Percentiles rank a stretch among this genome's conserved stretches.
Conservation (phyloP, 176 grass and related monocot genomes). For the Cenchrus fungigraminus region DNA sequence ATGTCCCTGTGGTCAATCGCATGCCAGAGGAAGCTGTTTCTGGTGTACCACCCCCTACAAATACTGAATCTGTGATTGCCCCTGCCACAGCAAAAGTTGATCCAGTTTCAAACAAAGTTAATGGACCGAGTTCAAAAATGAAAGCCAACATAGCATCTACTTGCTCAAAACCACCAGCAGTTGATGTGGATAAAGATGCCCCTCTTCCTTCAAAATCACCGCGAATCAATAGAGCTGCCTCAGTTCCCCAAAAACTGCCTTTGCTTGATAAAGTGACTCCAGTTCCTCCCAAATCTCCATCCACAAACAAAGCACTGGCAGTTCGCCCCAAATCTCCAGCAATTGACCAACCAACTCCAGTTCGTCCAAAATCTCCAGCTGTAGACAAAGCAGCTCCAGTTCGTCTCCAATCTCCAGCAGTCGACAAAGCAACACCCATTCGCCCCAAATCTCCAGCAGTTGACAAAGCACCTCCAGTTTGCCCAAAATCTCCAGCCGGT, state of each 20-base stretch:
- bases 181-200: conserved; percentile 46
- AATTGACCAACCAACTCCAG: conserved; percentile 23
- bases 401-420: conserved; percentile 8
- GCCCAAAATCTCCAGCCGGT: conserved; percentile 24
- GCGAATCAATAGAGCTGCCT: conserved; percentile 19
- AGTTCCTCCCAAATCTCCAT: conserved; percentile 14
- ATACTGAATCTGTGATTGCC: conserved; percentile 33
- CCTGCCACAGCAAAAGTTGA: conserved; percentile 22
- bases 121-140: conserved; percentile 29
- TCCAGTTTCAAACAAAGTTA: conserved; percentile 49
- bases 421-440: conserved; percentile 25
- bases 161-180: conserved; percentile 38
- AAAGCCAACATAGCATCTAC: conserved; percentile 33
- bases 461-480: conserved; percentile 28
- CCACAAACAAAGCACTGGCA: conserved; percentile 9
- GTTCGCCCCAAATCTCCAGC: conserved; percentile 32
- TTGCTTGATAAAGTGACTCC: conserved; percentile 13
- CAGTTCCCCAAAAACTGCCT: conserved; percentile 31
- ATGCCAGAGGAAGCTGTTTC: conserved; percentile 43
- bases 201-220: conserved; percentile 44
- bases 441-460: conserved; percentile 38
- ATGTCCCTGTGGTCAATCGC: conserved; percentile 16
- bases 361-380: conserved; percentile 39
- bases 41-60: conserved; percentile 19
- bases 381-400: conserved; percentile 27